Percentiles rank a stretch among this genome's conserved stretches.
Conservation (phyloP, 2,329 filamentous ascomycete species). For the Teratosphaeria gauchensis region DNA sequence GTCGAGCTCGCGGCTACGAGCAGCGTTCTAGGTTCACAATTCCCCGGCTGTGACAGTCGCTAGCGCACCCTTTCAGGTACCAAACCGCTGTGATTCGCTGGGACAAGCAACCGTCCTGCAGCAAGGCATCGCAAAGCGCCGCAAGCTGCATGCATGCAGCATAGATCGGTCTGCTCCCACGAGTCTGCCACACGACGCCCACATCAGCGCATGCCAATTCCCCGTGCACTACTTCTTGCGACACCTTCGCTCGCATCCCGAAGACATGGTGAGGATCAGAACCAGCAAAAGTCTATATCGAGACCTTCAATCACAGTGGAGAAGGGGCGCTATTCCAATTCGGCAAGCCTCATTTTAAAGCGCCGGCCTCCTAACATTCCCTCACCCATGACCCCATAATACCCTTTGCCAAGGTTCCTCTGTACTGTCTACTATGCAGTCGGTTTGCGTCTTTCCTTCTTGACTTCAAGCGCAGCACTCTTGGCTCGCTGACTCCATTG, state of each 20-base stretch:
- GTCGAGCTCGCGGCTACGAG: neutral
- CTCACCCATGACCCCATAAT: neutral
- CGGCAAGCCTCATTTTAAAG: neutral
- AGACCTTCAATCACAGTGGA: neutral
- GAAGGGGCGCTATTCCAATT: neutral
- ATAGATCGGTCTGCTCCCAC: neutral
- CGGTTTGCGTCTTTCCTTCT: neutral
- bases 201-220: neutral
- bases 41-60: neutral
- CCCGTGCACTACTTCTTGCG: neutral
- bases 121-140: neutral
- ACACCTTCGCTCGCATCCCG: neutral
- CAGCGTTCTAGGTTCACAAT: neutral
- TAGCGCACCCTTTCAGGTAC: neutral
- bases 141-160: neutral
- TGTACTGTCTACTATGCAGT: neutral
- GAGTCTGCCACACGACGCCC: neutral
- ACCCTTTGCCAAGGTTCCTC: neutral
- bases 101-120: neutral
- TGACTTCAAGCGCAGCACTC: neutral
- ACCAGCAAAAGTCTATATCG: neutral
- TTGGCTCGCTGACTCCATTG: neutral
- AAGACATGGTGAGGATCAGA: neutral
- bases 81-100: neutral
- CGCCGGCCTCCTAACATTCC: neutral